Evolutionary conservation across 768 basidiomycete genomes (phyloP).

Genomic region (Ramaria sp.): DNA sequence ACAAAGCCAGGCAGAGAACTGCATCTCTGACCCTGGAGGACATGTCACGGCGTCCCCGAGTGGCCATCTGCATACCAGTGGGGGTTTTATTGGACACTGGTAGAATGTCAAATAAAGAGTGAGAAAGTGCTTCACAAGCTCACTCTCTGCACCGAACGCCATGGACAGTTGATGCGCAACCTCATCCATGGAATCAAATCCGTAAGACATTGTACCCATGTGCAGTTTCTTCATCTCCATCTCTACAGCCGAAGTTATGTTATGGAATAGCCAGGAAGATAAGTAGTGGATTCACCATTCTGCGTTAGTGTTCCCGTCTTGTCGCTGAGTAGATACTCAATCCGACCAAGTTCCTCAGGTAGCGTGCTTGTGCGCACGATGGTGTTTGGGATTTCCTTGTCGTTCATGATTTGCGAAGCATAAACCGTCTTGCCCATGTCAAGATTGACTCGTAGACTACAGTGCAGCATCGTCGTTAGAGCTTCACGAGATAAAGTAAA

Average conservation of each 20-base stretch:
- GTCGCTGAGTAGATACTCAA: slow-evolving; percentile 92
- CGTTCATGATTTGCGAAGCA: slow-evolving; percentile 89
- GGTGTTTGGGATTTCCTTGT: slow-evolving; percentile 85
- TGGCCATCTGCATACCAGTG: slow-evolving; percentile 76
- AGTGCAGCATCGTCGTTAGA: background rate
- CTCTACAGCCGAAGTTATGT: slow-evolving; percentile 37
- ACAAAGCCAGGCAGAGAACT: slow-evolving; percentile 85
- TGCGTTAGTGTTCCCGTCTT: slow-evolving; percentile 98
- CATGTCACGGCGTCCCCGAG: slow-evolving; percentile 86
- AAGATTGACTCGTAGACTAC: slow-evolving; percentile 92
- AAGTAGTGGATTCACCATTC: slow-evolving; percentile 53
- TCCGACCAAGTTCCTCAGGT: slow-evolving; percentile 90
- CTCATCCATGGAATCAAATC: slow-evolving; percentile 98
- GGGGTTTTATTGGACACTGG: slow-evolving; percentile 23
- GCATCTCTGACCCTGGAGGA: slow-evolving; percentile 88
- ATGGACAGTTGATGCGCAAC: slow-evolving; percentile 84
- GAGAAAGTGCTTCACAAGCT: slow-evolving; percentile 9
- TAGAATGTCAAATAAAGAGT: background rate
- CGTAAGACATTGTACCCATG: slow-evolving; percentile 98
- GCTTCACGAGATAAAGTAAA: background rate
- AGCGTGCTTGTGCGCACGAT: slow-evolving; percentile 97
- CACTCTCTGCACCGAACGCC: slow-evolving; percentile 67
- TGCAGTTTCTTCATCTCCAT: slow-evolving; percentile 99
- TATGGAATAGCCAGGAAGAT: background rate
- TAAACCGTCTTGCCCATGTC: slow-evolving; percentile 99